Evolutionary conservation across 345 rosid species (phyloP), one percentile per base, ranked within the genome.

Genomic region (Anacardium occidentale): DNA sequence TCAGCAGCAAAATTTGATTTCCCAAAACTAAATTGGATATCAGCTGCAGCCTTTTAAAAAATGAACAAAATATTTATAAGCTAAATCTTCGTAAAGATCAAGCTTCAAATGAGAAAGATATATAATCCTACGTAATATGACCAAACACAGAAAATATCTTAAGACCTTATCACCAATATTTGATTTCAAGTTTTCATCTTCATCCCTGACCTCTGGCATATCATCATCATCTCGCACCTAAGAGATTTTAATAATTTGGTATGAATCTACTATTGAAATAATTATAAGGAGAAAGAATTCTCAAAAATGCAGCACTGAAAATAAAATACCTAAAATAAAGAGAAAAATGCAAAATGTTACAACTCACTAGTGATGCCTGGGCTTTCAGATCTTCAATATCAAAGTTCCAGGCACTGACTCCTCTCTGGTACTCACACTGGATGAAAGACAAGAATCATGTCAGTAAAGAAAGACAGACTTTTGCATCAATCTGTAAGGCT

Each of bases 321-420:
- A 54, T 51, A 17, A 58, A 75, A 63, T 53, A 62, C 20, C 47
- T 18, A 69, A 37, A 37, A 37, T 12, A 54, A 47, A 74, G 26
- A 54, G 25, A 56, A 37, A 29, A 64, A 53, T 50, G 14, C 60
- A 18, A 67, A 32, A 68, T 76, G 2, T 37, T 53, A 52, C n/a
- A 21, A 59, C 88, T 81, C 84, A 96, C 99, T 69, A 96, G 80
- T 34, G 98, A 90, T 64, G 99, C 98, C 83, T 93, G 99, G 62
- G 86, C 89, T 86, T 91, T 96, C 74, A 96, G 81, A 89, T 96
- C 99, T 72, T 86, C 94, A 71, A 96, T 59, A 74, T 96, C 97
- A 76, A 96, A 96, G 74, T 96, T 90, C 99, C 99, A 96, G 70
- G 99, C 97, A 81, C 99, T 96, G 73, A 96, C 99, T 79, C 99